phyloP scores from a whole-genome alignment of 2,329 filamentous ascomycete species.

The Colletotrichum sp. region DNA sequence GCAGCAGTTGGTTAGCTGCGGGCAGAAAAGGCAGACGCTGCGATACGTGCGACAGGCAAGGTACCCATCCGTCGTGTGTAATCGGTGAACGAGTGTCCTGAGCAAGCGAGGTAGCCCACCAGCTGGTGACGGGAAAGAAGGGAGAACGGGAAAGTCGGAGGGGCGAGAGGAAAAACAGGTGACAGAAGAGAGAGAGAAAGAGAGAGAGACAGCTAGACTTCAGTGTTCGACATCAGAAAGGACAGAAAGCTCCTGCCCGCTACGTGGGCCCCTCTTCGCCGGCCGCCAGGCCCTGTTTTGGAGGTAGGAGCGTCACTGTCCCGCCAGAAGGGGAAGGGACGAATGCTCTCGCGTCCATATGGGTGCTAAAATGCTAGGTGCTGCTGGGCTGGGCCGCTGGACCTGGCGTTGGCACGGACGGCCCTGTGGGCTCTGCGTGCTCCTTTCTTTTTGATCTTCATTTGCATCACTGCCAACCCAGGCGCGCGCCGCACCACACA shows the following conservation, averaged over 20 bases:
- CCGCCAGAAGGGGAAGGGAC: background rate
- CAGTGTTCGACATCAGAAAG: background rate
- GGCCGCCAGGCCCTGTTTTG: conserved; percentile 14
- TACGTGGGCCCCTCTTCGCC: background rate
- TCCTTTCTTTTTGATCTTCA: conserved; percentile 22
- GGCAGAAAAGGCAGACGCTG: background rate
- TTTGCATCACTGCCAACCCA: conserved; percentile 18
- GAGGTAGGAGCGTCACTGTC: conserved; percentile 16
- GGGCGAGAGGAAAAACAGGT: background rate
- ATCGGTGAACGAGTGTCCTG: background rate
- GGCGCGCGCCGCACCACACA: conserved; percentile 2
- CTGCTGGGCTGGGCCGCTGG: background rate
- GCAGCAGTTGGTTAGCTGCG: background rate
- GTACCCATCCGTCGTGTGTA: background rate
- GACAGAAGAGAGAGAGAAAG: background rate
- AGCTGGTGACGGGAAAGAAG: background rate
- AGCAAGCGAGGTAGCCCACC: background rate
- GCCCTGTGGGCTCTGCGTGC: conserved; percentile 14
- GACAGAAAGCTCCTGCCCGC: background rate
- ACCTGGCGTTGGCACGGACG: conserved; percentile 17
- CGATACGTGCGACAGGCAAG: background rate
- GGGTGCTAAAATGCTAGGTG: background rate
- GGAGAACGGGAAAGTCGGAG: background rate
- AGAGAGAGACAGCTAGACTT: background rate
- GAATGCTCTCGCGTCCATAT: background rate